Percentiles rank a stretch among this genome's conserved stretches.
Conservation (phyloP, 768 basidiomycete genomes). For the Kockovaella imperatae region DNA sequence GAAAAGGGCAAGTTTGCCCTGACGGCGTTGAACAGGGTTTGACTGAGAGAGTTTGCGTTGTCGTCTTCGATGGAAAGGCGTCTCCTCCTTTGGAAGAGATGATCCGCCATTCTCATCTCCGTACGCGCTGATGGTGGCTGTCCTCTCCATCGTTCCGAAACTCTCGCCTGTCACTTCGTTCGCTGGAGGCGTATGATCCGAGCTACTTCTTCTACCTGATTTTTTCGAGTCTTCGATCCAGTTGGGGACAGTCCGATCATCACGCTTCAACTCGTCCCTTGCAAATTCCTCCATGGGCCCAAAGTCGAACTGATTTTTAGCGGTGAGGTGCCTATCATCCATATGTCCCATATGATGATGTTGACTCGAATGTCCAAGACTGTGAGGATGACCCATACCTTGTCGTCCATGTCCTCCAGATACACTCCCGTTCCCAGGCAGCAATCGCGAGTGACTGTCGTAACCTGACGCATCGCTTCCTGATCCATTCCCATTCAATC, state of each 20-base stretch:
- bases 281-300: slow-evolving; percentile 40
- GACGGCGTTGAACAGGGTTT: slow-evolving; percentile 50
- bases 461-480: slow-evolving; percentile 9
- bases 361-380: no score
- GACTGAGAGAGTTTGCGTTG: slow-evolving; percentile 84
- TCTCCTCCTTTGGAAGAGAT: slow-evolving; percentile 19
- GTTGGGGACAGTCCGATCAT: not conserved
- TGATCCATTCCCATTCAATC: slow-evolving; percentile 7
- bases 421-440: slow-evolving; percentile 7
- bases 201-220: slow-evolving; percentile 5
- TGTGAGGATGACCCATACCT: not conserved
- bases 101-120: slow-evolving; percentile 17
- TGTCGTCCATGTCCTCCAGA: slow-evolving; percentile 9
- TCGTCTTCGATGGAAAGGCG: slow-evolving; percentile 49
- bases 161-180: slow-evolving; percentile 23
- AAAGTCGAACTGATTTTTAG: slow-evolving; percentile 37
- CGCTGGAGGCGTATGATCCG: slow-evolving; percentile 6
- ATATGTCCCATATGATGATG: no score
- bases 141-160: slow-evolving; percentile 20
- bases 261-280: slow-evolving; percentile 20
- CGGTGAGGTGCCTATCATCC: no score
- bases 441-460: slow-evolving; percentile 19
- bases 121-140: slow-evolving; percentile 21
- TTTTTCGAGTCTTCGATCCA: slow-evolving; percentile 2
- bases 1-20: slow-evolving; percentile 84